Base-by-base conservation (phyloP, 768 basidiomycete species). In the Mycena polygramma region DNA sequence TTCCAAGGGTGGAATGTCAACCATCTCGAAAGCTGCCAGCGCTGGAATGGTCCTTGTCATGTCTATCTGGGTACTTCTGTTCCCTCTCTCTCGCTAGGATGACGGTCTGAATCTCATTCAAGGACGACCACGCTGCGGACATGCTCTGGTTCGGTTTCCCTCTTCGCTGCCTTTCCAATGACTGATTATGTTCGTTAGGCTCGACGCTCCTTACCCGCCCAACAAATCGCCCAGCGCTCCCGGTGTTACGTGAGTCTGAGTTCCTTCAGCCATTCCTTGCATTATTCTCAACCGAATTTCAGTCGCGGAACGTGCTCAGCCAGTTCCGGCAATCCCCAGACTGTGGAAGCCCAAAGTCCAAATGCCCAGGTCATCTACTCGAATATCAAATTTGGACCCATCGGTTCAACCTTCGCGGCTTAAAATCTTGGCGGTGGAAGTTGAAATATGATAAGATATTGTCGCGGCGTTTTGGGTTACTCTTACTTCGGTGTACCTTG, bases 231-330 rank as follows among this genome's bases (percentile, higher is more conserved):
- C 70, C 36, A 55, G 36, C 46, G 24, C 70, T 36, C 65, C 65
- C 10, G 70, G 70, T 59, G 69, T 70, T 55, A 55, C 69, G 72
- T 70, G 52, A 52, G 46, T 61, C 63, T n/a, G n/a, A n/a, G n/a
- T n/a, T n/a, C 55, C 59, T 64, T 24, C 39, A 39, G 63, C 30
- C 49, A 17, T 65, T 57, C 37, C 30, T 22, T 49, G 14, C 30
- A 20, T 4, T 48, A 55, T 57, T 22, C 52, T 63, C 62, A 54
- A 43, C 62, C 11, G 41, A 19, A 63, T 54, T 54, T 39, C 30
- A 54, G 51, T 80, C 58, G 57, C 22, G 39, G 57, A 59, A 59
- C 57, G 26, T 57, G 36, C 41, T 20, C 57, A 39, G 20, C 60
- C 20, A 62, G 49, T 48, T 62, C 60, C 39, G 60, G 62, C 41